Evolutionary conservation across 257 asterid species (phyloP).

Genomic region (Nicotiana sylvestris): DNA sequence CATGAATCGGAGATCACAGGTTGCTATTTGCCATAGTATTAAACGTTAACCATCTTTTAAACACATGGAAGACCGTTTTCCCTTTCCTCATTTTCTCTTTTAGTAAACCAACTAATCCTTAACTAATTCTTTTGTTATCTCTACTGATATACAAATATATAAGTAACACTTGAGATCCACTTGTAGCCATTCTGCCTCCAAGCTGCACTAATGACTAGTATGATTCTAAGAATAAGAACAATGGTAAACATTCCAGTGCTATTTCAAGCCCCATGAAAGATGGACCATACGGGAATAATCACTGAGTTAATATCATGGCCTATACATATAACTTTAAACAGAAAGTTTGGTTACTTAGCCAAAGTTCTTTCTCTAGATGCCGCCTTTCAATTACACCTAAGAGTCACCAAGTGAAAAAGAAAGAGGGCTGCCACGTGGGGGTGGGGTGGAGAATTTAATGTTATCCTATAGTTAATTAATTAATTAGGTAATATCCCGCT

Average conservation of each 20-base stretch:
- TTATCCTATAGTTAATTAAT: no score
- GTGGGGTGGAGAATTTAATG: no score
- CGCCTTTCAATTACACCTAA: no score
- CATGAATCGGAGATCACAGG: neutral
- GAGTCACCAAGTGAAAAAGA: no score
- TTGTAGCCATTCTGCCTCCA: neutral
- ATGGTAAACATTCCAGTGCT: neutral
- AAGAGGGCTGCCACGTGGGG: no score
- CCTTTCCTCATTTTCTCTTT: neutral
- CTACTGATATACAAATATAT: neutral
- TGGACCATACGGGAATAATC: no score
- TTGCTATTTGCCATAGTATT: neutral
- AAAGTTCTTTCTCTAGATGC: no score
- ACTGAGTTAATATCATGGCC: no score
- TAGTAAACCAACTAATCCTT: neutral
- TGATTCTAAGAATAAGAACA: neutral
- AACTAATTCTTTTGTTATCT: neutral
- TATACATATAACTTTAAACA: no score
- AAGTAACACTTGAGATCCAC: neutral
- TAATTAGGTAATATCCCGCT: no score
- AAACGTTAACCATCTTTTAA: neutral
- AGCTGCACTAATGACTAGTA: neutral
- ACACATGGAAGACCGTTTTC: neutral
- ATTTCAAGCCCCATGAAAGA: no score
- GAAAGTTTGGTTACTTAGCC: no score